A percentile compares a stretch with the other conserved stretches of the same genome.
These are phyloP conservation scores for Amoebophrya sp. DNA, from an alignment of 169 alveolate species.

Conservation along the genomic window DNA sequence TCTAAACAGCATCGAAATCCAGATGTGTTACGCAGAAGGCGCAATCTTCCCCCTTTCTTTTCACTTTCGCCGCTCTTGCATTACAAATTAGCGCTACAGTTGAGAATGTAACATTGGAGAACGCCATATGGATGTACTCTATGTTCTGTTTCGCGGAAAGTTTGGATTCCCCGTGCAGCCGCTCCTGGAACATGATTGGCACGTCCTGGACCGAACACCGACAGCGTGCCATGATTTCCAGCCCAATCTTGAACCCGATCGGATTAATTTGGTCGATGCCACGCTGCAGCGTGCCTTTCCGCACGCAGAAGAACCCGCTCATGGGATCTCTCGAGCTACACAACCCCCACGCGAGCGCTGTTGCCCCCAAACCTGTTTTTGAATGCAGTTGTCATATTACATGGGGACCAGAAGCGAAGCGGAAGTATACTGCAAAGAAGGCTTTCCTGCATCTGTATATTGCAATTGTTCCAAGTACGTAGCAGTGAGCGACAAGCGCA, in stretches of 20 bases:
- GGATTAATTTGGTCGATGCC: neutral
- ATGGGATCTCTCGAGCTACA: slow-evolving; percentile 21
- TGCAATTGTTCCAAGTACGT: too few species aligned
- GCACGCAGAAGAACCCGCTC: slow-evolving; percentile 29
- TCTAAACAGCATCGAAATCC: too few species aligned
- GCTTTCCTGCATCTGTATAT: too few species aligned
- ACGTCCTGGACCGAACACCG: neutral
- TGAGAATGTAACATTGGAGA: too few species aligned
- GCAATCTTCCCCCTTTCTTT: too few species aligned
- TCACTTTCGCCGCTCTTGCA: too few species aligned
- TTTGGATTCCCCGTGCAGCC: slow-evolving; percentile 26
- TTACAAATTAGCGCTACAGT: too few species aligned
- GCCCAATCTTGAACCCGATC: slow-evolving; percentile 34
- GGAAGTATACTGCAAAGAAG: too few species aligned
- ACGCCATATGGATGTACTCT: slow-evolving; percentile 10
- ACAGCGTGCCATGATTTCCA: slow-evolving; percentile 26
- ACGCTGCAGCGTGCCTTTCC: slow-evolving; percentile 10
- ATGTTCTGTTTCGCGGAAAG: slow-evolving; percentile 28
- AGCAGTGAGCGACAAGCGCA: neutral
- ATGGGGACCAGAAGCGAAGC: too few species aligned
- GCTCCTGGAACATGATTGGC: slow-evolving; percentile 31
- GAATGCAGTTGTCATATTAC: too few species aligned
- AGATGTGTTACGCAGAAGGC: too few species aligned
- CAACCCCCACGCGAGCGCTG: slow-evolving; percentile 15
- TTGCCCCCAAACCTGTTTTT: neutral